Conservation (phyloP, 306 rosid species). For the Castanea mollissima region DNA sequence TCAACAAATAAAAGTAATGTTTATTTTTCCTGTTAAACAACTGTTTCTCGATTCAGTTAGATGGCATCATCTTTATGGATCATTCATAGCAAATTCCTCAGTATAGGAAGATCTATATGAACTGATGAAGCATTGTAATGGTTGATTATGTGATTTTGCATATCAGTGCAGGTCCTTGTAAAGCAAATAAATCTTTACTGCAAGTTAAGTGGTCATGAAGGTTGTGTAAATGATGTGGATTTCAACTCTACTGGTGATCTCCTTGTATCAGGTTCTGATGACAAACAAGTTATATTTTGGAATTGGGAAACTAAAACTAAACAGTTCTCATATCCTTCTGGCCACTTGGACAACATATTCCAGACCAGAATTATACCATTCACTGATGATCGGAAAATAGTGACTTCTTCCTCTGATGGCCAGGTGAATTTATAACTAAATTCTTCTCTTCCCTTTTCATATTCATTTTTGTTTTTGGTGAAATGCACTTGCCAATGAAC, state of each 20-base stretch:
- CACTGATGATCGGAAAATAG: conserved; percentile 37
- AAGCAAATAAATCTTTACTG: conserved; percentile 41
- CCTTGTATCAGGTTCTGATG: conserved; percentile 60
- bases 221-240: conserved; percentile 52
- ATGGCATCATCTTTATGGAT: too few relatives aligned
- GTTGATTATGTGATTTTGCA: conserved; percentile 16
- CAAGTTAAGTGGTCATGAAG: conserved; percentile 44
- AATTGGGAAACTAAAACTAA: conserved; percentile 45
- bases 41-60: too few relatives aligned
- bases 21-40: too few relatives aligned
- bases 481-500: background rate
- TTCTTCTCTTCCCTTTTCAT: background rate
- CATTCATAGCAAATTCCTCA: too few relatives aligned
- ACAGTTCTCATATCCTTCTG: conserved; percentile 42
- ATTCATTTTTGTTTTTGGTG: background rate
- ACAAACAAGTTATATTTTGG: conserved; percentile 47
- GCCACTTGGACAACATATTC: conserved; percentile 41
- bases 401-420: conserved; percentile 61
- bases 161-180: conserved; percentile 42
- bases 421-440: conserved; percentile 31
- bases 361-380: conserved; percentile 56
- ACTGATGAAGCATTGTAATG: background rate
- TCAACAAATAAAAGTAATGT: too few relatives aligned
- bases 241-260: conserved; percentile 57
- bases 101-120: too few relatives aligned